Evolutionary conservation across 2,329 filamentous ascomycete species (phyloP).

Genomic region (Pseudogymnoascus pannorum): DNA sequence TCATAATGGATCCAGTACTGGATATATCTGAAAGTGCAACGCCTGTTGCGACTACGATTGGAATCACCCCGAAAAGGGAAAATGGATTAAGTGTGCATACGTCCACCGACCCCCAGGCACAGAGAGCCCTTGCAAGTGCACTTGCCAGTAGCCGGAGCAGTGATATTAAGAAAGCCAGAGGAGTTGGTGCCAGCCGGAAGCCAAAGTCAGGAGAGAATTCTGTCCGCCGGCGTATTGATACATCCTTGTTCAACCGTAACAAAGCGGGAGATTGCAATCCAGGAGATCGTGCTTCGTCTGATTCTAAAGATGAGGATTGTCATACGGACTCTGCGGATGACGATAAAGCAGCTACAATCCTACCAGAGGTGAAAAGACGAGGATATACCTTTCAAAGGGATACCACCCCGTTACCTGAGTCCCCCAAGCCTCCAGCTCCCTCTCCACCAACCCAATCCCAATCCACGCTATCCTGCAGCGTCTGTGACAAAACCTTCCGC

Average conservation of each 20-base stretch:
- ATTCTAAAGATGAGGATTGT: not conserved
- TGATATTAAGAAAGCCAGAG: not conserved
- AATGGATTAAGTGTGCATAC: not conserved
- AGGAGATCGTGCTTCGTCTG: not conserved
- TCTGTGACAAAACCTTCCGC: conserved; percentile 31
- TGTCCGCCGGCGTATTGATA: not conserved
- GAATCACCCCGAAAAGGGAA: not conserved
- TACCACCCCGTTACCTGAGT: not conserved
- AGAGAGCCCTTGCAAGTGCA: not conserved
- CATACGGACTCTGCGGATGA: not conserved
- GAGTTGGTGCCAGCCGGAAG: not conserved
- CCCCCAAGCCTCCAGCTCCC: conserved; percentile 6
- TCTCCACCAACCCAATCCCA: conserved; percentile 18
- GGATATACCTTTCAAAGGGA: conserved; percentile 9
- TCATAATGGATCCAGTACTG: not conserved
- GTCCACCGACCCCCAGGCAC: not conserved
- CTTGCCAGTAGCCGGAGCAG: not conserved
- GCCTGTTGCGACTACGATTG: not conserved
- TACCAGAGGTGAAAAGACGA: not conserved
- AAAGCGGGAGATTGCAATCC: not conserved
- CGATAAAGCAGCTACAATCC: not conserved
- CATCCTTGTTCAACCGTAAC: not conserved
- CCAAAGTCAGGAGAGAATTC: not conserved
- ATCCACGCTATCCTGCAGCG: conserved; percentile 16
- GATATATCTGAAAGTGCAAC: conserved; percentile 1